Conservation (phyloP, 371 early-diverging fungal genomes). For the Syncephalastrum contaminatum region DNA sequence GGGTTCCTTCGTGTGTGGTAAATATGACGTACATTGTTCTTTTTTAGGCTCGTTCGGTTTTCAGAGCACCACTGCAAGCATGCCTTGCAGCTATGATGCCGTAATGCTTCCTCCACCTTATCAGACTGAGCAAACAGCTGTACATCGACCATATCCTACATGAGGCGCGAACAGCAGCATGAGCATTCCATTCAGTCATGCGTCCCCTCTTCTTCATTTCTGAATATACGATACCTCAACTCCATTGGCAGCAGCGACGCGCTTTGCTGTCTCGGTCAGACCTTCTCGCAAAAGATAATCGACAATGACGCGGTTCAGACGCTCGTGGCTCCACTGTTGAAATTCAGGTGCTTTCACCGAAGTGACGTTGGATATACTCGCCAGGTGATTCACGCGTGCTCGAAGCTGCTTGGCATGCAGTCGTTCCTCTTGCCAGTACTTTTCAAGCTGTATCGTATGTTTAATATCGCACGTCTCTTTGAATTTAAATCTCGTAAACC, state of each 20-base stretch:
- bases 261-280: constrained; percentile 71
- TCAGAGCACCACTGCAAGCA: constrained; percentile 92
- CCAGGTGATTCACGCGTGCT: constrained; percentile 75
- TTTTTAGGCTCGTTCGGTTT: constrained; percentile 81
- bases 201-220: neutral
- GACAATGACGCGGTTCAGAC: constrained; percentile 84
- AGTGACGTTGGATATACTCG: constrained; percentile 62
- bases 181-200: neutral
- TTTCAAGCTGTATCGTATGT: constrained; percentile 50
- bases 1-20: constrained; percentile 1
- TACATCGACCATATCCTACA: constrained; percentile 84
- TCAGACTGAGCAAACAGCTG: constrained; percentile 83
- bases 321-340: constrained; percentile 76
- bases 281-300: constrained; percentile 93
- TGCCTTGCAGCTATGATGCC: constrained; percentile 75
- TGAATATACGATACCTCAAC: constrained; percentile 56
- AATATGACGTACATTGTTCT: constrained; percentile 41
- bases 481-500: too few species aligned
- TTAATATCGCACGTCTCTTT: too few species aligned
- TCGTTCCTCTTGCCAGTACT: constrained; percentile 76
- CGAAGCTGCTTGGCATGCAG: constrained; percentile 64
- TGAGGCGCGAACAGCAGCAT: neutral
- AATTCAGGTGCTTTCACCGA: constrained; percentile 66
- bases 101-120: constrained; percentile 76
- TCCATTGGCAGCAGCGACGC: constrained; percentile 58